phyloP scores from a whole-genome alignment of 371 early-diverging fungal species.

The Mortierella sp. region DNA sequence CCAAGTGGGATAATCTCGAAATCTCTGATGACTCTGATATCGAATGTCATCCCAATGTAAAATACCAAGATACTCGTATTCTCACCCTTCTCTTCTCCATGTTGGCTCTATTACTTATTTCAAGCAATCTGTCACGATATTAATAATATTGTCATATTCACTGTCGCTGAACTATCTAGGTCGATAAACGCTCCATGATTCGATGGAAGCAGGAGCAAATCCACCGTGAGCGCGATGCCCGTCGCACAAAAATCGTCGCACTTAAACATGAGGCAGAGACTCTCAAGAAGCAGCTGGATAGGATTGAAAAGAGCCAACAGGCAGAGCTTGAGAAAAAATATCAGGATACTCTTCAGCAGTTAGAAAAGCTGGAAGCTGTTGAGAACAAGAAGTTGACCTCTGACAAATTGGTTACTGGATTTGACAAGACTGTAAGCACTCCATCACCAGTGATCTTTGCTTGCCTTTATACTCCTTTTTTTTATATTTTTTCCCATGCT shows the following conservation, averaged over 20 bases:
- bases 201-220: constrained; percentile 93
- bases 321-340: constrained; percentile 52
- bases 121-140: too few relatives aligned
- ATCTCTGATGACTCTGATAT: constrained; percentile 97
- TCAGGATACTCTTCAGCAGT: constrained; percentile 61
- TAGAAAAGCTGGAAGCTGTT: constrained; percentile 72
- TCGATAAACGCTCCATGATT: constrained; percentile 93
- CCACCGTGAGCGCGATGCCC: constrained; percentile 88
- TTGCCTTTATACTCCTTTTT: background rate
- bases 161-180: constrained; percentile 18
- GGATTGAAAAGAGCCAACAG: constrained; percentile 60
- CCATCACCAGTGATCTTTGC: background rate
- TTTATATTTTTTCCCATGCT: background rate
- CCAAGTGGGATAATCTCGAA: constrained; percentile 97
- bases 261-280: constrained; percentile 69
- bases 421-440: constrained; percentile 75
- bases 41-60: constrained; percentile 95
- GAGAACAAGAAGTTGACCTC: constrained; percentile 79
- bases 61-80: background rate
- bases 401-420: constrained; percentile 83
- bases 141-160: background rate
- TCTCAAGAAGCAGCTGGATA: constrained; percentile 66
- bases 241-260: constrained; percentile 78
- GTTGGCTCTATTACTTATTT: background rate
- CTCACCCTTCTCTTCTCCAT: background rate